Base-by-base conservation (phyloP, 345 rosid species). In the Populus pruinosa region DNA sequence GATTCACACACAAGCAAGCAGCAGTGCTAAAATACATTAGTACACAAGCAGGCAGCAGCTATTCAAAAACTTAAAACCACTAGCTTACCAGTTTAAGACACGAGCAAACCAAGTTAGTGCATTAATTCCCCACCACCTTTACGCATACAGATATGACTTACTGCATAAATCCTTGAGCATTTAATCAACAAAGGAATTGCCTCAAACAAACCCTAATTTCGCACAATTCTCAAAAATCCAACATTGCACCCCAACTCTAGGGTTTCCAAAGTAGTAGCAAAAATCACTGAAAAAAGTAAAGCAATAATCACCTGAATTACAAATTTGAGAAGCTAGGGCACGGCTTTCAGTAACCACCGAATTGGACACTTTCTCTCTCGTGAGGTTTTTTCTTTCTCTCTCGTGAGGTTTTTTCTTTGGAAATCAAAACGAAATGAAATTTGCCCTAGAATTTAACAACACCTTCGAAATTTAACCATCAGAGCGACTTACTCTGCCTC, bases 341-440 rank as follows among this genome's bases (percentile, higher is more conserved):
- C 59, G n/a, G 56, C 62, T 38, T 25, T 31, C 38, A 38, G 27
- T 12, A 23, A 56, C 63, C 31, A 9, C 33, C 50, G 38, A 66
- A 20, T 33, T 31, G 67, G n/a, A 44, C 64, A n/a, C n/a, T n/a
- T n/a, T n/a, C n/a, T n/a, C n/a, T n/a, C n/a, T n/a, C n/a, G n/a
- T n/a, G n/a, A n/a, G n/a, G n/a, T n/a, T n/a, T n/a, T n/a, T n/a
- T 11, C 27, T 79, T 56, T 56, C 78, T 79, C 82, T 79, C 82
- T 79, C 78, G 71, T 62, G 69, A 78, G 71, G 66, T 79, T 69
- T 74, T 67, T 56, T 33, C 35, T 33, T 56, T 56, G 63, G 27
- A n/a, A 56, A 56, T 21, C 35, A 13, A 55, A 66, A 67, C 18
- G 17, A 50, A 14, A 44, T 50, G 36, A 50, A 76, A 63, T 61